These are phyloP conservation scores for Chalaropsis ovoidea DNA, from an alignment of 2,329 filamentous ascomycete species.

Conservation along the genomic window DNA sequence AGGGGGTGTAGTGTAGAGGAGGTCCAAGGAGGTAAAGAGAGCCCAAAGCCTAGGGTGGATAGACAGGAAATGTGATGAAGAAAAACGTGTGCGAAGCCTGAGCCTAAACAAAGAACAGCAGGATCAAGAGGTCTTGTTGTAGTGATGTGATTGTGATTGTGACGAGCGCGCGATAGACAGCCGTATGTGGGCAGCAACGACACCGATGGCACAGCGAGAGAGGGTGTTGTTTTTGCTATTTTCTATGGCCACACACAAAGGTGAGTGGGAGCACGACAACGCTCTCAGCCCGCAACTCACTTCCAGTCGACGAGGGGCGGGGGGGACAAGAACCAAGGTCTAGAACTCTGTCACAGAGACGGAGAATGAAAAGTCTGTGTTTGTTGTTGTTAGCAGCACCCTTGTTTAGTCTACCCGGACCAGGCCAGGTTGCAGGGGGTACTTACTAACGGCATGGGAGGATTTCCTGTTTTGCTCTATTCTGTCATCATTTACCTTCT, in stretches of 20 bases:
- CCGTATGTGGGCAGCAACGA: neutral
- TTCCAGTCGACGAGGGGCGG: neutral
- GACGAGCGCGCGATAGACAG: neutral
- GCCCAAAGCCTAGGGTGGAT: conserved; percentile 1
- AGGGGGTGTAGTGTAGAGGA: neutral
- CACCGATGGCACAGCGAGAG: too few species aligned
- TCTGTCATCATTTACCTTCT: conserved; percentile 14
- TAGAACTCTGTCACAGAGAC: conserved; percentile 27
- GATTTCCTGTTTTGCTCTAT: conserved; percentile 12
- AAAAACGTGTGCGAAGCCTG: conserved; percentile 27
- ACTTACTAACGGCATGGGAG: conserved; percentile 12
- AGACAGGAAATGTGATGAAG: conserved; percentile 22
- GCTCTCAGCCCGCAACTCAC: neutral
- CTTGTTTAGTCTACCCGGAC: neutral
- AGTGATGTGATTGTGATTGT: conserved; percentile 3
- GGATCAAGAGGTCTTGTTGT: conserved; percentile 12
- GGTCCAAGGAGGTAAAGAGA: conserved; percentile 2
- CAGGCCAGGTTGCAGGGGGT: neutral
- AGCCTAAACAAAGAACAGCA: neutral
- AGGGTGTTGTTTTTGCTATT: too few species aligned
- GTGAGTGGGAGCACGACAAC: neutral
- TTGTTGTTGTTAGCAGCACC: neutral
- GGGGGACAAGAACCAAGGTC: conserved; percentile 26
- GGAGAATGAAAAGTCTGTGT: conserved; percentile 25
- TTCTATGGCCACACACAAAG: too few species aligned